These are phyloP conservation scores for Kuraishia cidri DNA, from an alignment of 805 yeast species.

Conservation along the genomic window DNA sequence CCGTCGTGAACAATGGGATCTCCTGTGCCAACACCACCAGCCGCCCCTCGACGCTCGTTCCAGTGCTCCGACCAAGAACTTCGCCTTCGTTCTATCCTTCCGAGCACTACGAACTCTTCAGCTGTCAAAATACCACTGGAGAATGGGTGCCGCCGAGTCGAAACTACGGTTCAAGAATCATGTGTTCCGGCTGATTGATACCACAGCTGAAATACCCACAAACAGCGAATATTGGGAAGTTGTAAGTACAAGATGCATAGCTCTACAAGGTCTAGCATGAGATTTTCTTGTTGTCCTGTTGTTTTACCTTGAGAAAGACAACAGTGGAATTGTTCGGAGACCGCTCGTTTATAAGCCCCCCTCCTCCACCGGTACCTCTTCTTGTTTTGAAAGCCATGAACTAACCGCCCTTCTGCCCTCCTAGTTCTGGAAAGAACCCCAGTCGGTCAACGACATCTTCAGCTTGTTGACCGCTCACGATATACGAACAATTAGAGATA, in stretches of 20 bases:
- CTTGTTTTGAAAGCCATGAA: no score
- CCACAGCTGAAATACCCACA: slow-evolving; percentile 22
- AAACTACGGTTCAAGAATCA: slow-evolving; percentile 51
- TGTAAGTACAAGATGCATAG: slow-evolving; percentile 1
- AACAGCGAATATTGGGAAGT: slow-evolving; percentile 30
- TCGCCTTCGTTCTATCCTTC: no score
- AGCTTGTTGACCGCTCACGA: slow-evolving; percentile 48
- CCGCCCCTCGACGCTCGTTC: no score
- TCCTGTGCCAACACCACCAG: no score
- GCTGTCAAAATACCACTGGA: no score
- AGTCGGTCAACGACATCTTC: slow-evolving; percentile 46
- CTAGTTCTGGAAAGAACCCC: slow-evolving; percentile 39
- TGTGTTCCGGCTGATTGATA: slow-evolving; percentile 47
- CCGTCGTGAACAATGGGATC: no score
- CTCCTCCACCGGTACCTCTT: no score
- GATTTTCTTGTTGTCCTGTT: not conserved
- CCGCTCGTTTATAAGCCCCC: no score
- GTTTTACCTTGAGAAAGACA: no score
- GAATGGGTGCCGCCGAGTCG: slow-evolving; percentile 74
- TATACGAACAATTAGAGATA: slow-evolving; percentile 47
- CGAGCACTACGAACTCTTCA: no score
- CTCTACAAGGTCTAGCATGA: not conserved
- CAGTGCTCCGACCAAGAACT: no score
- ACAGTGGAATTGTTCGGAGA: no score
- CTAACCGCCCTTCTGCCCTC: not conserved